Evolutionary conservation across 768 basidiomycete species (phyloP).

Genomic region (Pleurotus sapidus): DNA sequence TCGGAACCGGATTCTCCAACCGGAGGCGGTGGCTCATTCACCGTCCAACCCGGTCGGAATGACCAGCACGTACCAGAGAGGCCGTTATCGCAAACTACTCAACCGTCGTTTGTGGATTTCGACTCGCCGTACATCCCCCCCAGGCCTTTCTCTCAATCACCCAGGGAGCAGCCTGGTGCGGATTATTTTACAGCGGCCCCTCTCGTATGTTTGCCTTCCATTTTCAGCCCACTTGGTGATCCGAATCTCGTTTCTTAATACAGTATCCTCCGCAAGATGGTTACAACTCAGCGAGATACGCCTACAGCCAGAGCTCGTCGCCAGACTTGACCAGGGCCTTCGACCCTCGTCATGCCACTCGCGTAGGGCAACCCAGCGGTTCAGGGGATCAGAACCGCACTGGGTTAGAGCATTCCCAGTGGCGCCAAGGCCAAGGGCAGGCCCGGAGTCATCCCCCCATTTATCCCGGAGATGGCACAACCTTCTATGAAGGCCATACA

Average conservation of each 20-base stretch:
- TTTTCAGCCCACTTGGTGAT: background rate
- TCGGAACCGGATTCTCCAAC: constrained; percentile 6
- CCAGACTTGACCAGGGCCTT: constrained; percentile 4
- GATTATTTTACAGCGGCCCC: background rate
- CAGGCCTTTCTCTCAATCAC: background rate
- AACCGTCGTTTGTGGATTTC: background rate
- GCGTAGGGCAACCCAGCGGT: background rate
- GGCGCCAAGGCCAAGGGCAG: constrained; percentile 4
- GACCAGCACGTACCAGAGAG: background rate
- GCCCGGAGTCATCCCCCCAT: constrained; percentile 3
- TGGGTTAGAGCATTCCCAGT: constrained; percentile 2
- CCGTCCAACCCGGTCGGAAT: background rate
- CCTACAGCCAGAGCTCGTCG: constrained; percentile 1
- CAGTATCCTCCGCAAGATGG: background rate
- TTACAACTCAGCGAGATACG: constrained; percentile 8
- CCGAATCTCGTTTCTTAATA: background rate
- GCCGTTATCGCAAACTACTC: background rate
- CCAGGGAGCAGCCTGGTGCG: background rate
- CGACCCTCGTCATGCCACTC: background rate
- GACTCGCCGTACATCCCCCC: constrained; percentile 3
- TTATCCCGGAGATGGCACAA: constrained; percentile 4
- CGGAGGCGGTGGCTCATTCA: background rate
- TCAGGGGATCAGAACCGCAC: background rate
- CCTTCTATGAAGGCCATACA: background rate
- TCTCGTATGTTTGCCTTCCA: background rate